A percentile compares a stretch with the other conserved stretches of the same genome.
These are phyloP conservation scores for Xanthoparmelia taractica DNA, from an alignment of 495 filamentous ascomycete species.

Conservation along the genomic window DNA sequence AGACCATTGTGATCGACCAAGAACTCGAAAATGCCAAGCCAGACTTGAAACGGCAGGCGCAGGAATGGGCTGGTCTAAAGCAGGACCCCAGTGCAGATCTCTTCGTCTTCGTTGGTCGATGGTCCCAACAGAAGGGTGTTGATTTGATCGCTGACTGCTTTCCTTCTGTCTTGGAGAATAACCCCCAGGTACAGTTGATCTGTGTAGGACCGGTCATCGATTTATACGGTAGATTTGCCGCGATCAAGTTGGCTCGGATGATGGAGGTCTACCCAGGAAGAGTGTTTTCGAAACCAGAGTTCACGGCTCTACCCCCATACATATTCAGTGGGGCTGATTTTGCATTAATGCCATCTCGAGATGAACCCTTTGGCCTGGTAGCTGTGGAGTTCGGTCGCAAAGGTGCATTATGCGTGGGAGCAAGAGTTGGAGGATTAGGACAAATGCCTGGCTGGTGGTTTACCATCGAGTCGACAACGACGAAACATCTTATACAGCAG, in stretches of 20 bases:
- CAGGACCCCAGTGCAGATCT: slow-evolving; percentile 61
- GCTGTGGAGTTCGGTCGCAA: slow-evolving; percentile 76
- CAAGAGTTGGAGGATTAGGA: slow-evolving; percentile 57
- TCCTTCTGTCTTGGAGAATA: slow-evolving; percentile 58
- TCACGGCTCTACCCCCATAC: slow-evolving; percentile 64
- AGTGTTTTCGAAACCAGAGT: slow-evolving; percentile 70
- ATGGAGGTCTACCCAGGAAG: slow-evolving; percentile 66
- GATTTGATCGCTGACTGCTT: slow-evolving; percentile 73
- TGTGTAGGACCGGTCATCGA: slow-evolving; percentile 69
- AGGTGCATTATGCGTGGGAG: slow-evolving; percentile 67
- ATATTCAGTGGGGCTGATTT: slow-evolving; percentile 80
- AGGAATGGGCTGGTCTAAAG: slow-evolving; percentile 68
- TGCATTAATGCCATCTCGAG: slow-evolving; percentile 70
- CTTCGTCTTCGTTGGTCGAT: slow-evolving; percentile 73
- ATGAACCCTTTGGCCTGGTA: slow-evolving; percentile 76
- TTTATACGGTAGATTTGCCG: slow-evolving; percentile 71
- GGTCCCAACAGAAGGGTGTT: slow-evolving; percentile 73
- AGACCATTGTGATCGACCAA: slow-evolving; percentile 48
- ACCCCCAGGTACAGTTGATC: slow-evolving; percentile 60
- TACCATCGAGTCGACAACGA: slow-evolving; percentile 61
- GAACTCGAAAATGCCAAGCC: slow-evolving; percentile 49
- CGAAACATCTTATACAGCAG: slow-evolving; percentile 62
- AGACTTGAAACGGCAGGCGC: slow-evolving; percentile 57
- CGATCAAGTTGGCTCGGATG: slow-evolving; percentile 61
- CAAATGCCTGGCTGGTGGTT: slow-evolving; percentile 75